phyloP scores from a whole-genome alignment of 495 filamentous ascomycete genomes.

The Glonium stellatum region DNA sequence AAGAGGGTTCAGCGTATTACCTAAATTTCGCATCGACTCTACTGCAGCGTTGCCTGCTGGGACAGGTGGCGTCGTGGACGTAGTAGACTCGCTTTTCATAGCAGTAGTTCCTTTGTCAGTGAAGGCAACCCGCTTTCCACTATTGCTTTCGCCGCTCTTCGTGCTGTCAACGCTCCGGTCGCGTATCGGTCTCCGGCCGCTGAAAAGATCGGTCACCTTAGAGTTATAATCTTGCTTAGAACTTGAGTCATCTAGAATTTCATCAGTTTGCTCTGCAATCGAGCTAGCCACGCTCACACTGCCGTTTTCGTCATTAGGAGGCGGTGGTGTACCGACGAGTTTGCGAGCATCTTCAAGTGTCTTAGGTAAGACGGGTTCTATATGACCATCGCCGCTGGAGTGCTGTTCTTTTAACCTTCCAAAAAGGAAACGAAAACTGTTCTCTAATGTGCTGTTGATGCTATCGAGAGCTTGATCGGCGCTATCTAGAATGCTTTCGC shows the following conservation, averaged over 20 bases:
- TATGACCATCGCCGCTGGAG: conserved; percentile 42
- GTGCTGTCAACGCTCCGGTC: conserved; percentile 73
- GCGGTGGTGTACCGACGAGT: conserved; percentile 66
- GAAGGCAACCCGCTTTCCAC: conserved; percentile 44
- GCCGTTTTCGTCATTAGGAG: conserved; percentile 44
- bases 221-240: conserved; percentile 42
- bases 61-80: conserved; percentile 13
- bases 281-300: conserved; percentile 40
- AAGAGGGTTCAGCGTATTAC: conserved; percentile 77
- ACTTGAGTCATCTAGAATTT: conserved; percentile 17
- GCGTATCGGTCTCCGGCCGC: conserved; percentile 51
- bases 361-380: conserved; percentile 59
- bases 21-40: conserved; percentile 76
- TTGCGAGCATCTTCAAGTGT: conserved; percentile 88
- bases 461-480: conserved; percentile 88
- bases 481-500: conserved; percentile 73
- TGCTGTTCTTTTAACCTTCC: conserved; percentile 70
- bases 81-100: neutral
- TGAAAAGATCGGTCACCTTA: conserved; percentile 55
- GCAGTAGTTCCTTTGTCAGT: conserved; percentile 13
- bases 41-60: conserved; percentile 52
- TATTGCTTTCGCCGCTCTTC: conserved; percentile 52
- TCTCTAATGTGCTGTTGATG: conserved; percentile 78
- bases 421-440: conserved; percentile 88
- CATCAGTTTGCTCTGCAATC: conserved; percentile 28